Evolutionary conservation across 2,329 filamentous ascomycete species (phyloP), one percentile per base, ranked within the genome.

Genomic region (Hypocrella siamensis): DNA sequence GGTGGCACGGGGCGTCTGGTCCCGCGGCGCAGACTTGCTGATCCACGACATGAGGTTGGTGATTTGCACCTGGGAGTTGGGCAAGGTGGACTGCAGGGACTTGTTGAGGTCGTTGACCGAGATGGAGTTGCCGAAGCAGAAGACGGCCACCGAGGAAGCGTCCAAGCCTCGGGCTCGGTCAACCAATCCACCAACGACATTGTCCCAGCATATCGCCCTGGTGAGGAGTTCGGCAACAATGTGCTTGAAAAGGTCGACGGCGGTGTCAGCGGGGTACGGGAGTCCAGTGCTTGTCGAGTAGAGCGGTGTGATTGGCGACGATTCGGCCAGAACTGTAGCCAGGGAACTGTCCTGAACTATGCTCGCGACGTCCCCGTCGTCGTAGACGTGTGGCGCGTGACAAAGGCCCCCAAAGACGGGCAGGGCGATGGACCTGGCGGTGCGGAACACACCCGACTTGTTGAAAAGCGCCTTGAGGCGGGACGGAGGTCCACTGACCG

Each of bases 331-430:
- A 2, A 38, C 17, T 5, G 17, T 12, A 6, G 31, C 18, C 19
- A 38, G 24, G n/a, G 32, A 18, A 15, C 21, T 18, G 11, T 8
- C n/a, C 3, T 42, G 31, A 17, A 56, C 38, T 26, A 54, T 44
- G 6, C 19, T 32, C 4, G 43, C 12, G 1, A 51, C 41, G 38
- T 61, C 31, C 5, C 45, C 24, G 8, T 38, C n/a, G 7, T 25
- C 42, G 39, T 60, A 61, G 14, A 63, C 43, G 35, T 62, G 57
- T 1, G 36, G 30, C 11, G 58, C 57, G 37, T 63, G 59, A 30
- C 56, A 61, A 4, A 61, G 41, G 2, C 49, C 46, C 3, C 40
- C 48, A 22, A 52, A 57, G 2, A 63, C 50, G 0, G 57, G 54
- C 8, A 62, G 33, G 1, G 44, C 30, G 4, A 54, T 34, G 15